A percentile compares a stretch with the other conserved stretches of the same genome.
phyloP scores from a whole-genome alignment of 768 basidiomycete genomes.

The Daedaleopsis sinensis region DNA sequence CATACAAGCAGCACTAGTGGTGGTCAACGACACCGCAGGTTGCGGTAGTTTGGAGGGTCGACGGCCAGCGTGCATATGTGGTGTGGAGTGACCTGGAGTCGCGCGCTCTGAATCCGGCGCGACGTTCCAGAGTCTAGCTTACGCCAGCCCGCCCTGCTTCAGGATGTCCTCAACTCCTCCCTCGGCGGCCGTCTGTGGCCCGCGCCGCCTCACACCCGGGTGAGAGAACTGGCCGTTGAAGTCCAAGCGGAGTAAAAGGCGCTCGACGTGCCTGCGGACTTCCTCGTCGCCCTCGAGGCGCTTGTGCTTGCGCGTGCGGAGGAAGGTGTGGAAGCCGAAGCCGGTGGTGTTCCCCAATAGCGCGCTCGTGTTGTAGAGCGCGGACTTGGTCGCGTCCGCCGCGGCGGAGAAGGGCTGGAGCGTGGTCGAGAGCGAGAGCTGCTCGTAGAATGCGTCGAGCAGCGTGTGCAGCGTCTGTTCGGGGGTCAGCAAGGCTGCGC shows the following conservation, averaged over 20 bases:
- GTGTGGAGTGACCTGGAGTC: too few species aligned
- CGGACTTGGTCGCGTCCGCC: conserved; percentile 68
- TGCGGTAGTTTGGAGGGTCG: too few species aligned
- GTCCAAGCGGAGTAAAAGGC: conserved; percentile 79
- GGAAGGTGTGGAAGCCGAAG: conserved; percentile 47
- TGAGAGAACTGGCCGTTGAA: conserved; percentile 80
- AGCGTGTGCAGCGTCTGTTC: conserved; percentile 65
- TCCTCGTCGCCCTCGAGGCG: conserved; percentile 63
- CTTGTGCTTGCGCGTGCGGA: conserved; percentile 52
- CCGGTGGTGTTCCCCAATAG: conserved; percentile 47
- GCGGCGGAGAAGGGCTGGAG: conserved; percentile 67
- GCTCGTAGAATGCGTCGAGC: conserved; percentile 79
- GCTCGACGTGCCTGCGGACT: conserved; percentile 80
- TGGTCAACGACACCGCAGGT: too few species aligned
- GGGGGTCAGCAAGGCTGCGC: background rate
- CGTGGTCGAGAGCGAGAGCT: conserved; percentile 74
- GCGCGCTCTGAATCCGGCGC: too few species aligned
- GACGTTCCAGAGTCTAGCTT: background rate
- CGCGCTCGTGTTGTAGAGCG: conserved; percentile 50
- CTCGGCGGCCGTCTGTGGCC: conserved; percentile 45
- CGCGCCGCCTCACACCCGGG: conserved; percentile 34
- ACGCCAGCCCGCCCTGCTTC: conserved; percentile 32
- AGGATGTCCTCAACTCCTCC: conserved; percentile 37
- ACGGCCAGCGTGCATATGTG: too few species aligned
- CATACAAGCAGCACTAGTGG: too few species aligned